Evolutionary conservation across 202 grass and related monocot species (phyloP).

Genomic region (Elaeis oleifera): DNA sequence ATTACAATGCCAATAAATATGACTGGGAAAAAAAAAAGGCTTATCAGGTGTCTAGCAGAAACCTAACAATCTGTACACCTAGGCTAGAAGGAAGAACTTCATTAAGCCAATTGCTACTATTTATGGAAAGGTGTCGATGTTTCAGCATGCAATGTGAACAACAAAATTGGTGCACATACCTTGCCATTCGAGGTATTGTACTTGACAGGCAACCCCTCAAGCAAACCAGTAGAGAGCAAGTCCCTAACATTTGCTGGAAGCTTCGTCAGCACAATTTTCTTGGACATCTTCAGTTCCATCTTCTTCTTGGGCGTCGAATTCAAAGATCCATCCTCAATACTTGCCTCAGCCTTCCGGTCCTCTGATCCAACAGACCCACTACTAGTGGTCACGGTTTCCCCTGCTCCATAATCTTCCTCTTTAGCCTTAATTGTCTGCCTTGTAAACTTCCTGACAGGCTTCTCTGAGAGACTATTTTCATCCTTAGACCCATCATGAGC

Average conservation of each 20-base stretch:
- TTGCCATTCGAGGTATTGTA: constrained; percentile 63
- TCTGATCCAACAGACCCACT: constrained; percentile 10
- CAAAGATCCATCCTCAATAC: background rate
- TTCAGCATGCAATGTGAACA: too few species aligned
- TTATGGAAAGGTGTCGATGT: too few species aligned
- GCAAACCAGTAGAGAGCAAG: constrained; percentile 65
- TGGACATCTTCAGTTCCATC: constrained; percentile 89
- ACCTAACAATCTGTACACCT: background rate
- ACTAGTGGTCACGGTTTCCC: background rate
- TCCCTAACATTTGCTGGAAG: constrained; percentile 57
- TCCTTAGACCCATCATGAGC: background rate
- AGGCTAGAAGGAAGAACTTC: too few species aligned
- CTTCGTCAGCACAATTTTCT: constrained; percentile 33
- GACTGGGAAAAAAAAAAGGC: background rate
- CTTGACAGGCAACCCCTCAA: constrained; percentile 78
- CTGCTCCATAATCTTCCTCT: constrained; percentile 2
- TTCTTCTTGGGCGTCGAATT: constrained; percentile 38
- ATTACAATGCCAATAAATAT: constrained; percentile 25
- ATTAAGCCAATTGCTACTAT: too few species aligned
- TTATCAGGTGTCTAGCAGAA: background rate
- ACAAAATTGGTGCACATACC: constrained; percentile 24
- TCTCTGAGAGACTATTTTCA: background rate
- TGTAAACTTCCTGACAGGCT: constrained; percentile 9
- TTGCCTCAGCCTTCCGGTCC: background rate
- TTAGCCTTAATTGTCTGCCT: constrained; percentile 12